Conservation (phyloP, 1,139 yeast genomes). For the Zygoascus sp. region DNA sequence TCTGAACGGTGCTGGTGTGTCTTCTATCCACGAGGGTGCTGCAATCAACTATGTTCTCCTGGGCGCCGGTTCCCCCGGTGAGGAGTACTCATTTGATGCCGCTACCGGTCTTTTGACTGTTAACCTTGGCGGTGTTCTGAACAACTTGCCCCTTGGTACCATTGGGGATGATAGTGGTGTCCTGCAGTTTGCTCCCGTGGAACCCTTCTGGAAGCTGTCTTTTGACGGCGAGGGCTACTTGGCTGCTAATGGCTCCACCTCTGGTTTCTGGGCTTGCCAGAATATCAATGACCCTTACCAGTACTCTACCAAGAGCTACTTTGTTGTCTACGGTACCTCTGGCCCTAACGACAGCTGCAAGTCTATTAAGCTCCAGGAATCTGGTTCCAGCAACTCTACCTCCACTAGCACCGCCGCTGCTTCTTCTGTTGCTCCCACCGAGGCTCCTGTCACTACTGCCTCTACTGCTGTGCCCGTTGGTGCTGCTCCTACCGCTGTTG, state of each 20-base stretch:
- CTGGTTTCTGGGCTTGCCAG: conserved; percentile 41
- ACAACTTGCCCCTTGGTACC: neutral
- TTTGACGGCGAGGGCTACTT: conserved; percentile 21
- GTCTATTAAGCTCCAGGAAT: conserved; percentile 8
- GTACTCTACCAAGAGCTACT: conserved; percentile 26
- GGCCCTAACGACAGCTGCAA: conserved; percentile 8
- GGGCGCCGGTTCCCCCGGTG: conserved; percentile 22
- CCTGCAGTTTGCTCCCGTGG: neutral
- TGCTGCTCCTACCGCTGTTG: conserved; percentile 11
- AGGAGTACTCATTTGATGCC: conserved; percentile 15
- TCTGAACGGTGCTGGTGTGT: conserved; percentile 27
- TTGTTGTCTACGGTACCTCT: conserved; percentile 5
- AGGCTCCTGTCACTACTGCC: conserved; percentile 6
- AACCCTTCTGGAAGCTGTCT: conserved; percentile 7
- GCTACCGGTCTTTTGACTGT: conserved; percentile 9
- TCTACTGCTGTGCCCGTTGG: conserved; percentile 8
- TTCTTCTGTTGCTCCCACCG: conserved; percentile 10
- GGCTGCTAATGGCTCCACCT: conserved; percentile 34
- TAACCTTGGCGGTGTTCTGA: neutral
- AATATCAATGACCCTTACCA: conserved; percentile 44
- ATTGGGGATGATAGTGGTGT: neutral
- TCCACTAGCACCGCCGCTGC: conserved; percentile 12
- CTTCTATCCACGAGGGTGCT: conserved; percentile 51
- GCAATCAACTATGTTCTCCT: conserved; percentile 47
- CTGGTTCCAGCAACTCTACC: conserved; percentile 9